phyloP scores from a whole-genome alignment of 176 grass and related monocot genomes.

The Bolboschoenus planiculmis region DNA sequence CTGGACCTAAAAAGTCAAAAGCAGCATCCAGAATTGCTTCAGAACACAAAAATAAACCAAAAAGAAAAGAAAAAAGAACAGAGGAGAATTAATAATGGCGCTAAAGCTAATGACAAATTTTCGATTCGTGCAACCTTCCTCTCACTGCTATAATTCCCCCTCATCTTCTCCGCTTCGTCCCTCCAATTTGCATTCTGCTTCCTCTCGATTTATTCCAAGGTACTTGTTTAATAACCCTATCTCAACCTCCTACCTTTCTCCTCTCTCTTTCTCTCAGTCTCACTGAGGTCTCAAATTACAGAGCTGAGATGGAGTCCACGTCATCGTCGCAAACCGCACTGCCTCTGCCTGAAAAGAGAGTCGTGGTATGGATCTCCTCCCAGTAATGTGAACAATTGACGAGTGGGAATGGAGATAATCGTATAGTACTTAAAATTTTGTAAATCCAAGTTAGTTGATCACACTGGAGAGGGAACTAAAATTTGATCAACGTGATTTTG shows the following conservation, averaged over 20 bases:
- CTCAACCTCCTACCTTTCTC: not conserved
- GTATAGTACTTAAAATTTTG: not conserved
- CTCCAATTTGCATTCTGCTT: not conserved
- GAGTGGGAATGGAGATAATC: not conserved
- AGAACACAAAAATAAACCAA: not conserved
- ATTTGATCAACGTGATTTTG: not conserved
- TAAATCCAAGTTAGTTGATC: not conserved
- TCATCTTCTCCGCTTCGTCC: not conserved
- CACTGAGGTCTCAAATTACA: not conserved
- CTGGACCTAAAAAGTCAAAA: not conserved
- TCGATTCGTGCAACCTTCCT: not conserved
- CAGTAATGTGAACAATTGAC: not conserved
- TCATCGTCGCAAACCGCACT: not conserved
- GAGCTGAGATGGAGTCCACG: constrained; percentile 31
- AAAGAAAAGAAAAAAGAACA: not conserved
- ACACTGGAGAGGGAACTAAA: not conserved
- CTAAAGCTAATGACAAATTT: constrained; percentile 6
- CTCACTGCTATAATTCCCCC: not conserved
- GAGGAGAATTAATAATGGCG: constrained; percentile 10
- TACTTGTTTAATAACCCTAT: too few species aligned
- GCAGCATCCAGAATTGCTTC: constrained; percentile 8
- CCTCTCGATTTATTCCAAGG: not conserved
- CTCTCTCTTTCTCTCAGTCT: not conserved
- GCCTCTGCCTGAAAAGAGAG: constrained; percentile 30
- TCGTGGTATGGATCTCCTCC: constrained; percentile 24